Base-by-base conservation (phyloP, 768 basidiomycete genomes). In the Boletus edulis region DNA sequence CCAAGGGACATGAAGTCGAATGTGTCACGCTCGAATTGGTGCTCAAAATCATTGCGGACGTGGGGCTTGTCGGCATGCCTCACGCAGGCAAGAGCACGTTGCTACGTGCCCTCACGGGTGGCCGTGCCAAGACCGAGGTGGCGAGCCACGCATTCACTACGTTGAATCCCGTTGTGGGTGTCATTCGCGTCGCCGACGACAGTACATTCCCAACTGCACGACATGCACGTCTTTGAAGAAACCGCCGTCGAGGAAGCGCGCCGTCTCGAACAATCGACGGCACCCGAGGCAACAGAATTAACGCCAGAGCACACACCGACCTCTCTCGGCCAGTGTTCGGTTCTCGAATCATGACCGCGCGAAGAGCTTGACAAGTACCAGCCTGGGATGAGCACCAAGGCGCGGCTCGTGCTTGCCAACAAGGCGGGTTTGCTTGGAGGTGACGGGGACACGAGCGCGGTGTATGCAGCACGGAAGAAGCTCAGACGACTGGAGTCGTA, bases 101-200 rank as follows among this genome's bases (percentile, higher is more conserved):
- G 3, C 76, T 98, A 5, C 85, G 91, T n/a, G 94, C 94, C 0
- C 74, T 98, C 10, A 97, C 95, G 0, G 91, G 89, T 9, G 87
- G 92, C 4, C 78, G 89, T 27, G 88, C 91, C 12, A 87, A 83
- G 67, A 89, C 84, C 7, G 87, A 90, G 63, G 87, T 98, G 31
- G 95, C 94, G 0, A 81, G 84, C 12, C 97, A 97, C 68, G 87
- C 92, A 1, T 98, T 98, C 72, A 98, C 97, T n/a, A 98, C 96
- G 1, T 76, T 98, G 37, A 97, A 97, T 59, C 97, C 96, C 2
- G 85, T 97, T 48, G 81, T 98, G 24, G 97, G 93, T 0, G 90
- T 94, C 34, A 91, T 97, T 12, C 82, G 91, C 14, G 84, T 94
- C 35, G 83, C 83, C 35, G 85, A 86, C 42, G 88, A 94, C 62